phyloP scores from a whole-genome alignment of 129 eudicot species.

The Helianthus annuus region HanXRQr2.0-SUNRISE NC_035441.2:109987775-109988274 shows the following conservation, averaged over 20 bases:
- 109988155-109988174: constrained; percentile 31
- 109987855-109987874: not conserved
- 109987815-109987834: too few relatives aligned
- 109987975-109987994: constrained; percentile 37
- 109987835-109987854: not conserved
- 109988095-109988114: constrained; percentile 21
- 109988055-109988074: constrained; percentile 39
- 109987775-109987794: constrained; percentile 4
- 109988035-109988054: constrained; percentile 42
- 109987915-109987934: constrained; percentile 20
- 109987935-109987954: constrained; percentile 27
- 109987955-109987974: constrained; percentile 28
- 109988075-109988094: constrained; percentile 1
- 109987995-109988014: constrained; percentile 35
- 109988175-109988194: not conserved
- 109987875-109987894: constrained; percentile 1
- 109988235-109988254: constrained; percentile 37
- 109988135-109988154: constrained; percentile 56
- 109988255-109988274: constrained; percentile 41
- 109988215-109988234: constrained; percentile 38
- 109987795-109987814: not conserved
- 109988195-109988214: not conserved
- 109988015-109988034: constrained; percentile 41
- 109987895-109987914: not conserved
- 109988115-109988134: constrained; percentile 46